Conservation (phyloP, 768 basidiomycete genomes). For the Tulasnella sp. region DNA sequence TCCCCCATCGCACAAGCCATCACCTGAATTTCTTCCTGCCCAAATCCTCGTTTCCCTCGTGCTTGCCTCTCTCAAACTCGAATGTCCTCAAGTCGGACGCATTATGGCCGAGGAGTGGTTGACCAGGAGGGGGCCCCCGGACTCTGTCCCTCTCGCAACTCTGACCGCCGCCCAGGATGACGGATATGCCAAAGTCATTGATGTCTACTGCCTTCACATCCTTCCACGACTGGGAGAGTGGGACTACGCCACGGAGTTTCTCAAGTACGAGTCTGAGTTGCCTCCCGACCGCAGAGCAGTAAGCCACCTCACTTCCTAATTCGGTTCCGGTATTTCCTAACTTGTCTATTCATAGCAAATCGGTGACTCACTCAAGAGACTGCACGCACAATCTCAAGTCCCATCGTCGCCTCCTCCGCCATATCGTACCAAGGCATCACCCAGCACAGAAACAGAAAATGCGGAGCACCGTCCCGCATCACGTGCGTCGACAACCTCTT, state of each 20-base stretch:
- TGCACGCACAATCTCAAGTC: constrained; percentile 18
- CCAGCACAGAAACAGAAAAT: background rate
- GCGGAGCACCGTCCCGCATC: background rate
- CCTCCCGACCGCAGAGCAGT: constrained; percentile 41
- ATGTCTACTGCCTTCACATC: constrained; percentile 62
- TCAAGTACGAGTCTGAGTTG: constrained; percentile 61
- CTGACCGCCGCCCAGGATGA: constrained; percentile 29
- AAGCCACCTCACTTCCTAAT: constrained; percentile 22
- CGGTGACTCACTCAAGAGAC: constrained; percentile 15
- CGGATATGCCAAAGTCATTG: constrained; percentile 56
- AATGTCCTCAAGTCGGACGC: constrained; percentile 47
- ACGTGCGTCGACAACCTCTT: constrained; percentile 40
- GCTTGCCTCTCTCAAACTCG: constrained; percentile 55
- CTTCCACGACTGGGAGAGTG: constrained; percentile 63
- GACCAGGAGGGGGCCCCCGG: constrained; percentile 26
- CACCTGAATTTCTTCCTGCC: constrained; percentile 49
- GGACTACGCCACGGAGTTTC: constrained; percentile 66
- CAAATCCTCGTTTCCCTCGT: constrained; percentile 59
- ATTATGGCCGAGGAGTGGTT: constrained; percentile 71
- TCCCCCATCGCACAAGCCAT: constrained; percentile 33
- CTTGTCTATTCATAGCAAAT: constrained; percentile 30
- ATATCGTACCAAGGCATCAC: background rate
- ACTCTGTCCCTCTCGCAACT: constrained; percentile 19
- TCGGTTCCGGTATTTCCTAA: constrained; percentile 10
- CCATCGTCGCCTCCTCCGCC: constrained; percentile 4